These are phyloP conservation scores for Exutisphaerella laricina DNA, from an alignment of 2,329 filamentous ascomycete species.

Conservation along the genomic window DNA sequence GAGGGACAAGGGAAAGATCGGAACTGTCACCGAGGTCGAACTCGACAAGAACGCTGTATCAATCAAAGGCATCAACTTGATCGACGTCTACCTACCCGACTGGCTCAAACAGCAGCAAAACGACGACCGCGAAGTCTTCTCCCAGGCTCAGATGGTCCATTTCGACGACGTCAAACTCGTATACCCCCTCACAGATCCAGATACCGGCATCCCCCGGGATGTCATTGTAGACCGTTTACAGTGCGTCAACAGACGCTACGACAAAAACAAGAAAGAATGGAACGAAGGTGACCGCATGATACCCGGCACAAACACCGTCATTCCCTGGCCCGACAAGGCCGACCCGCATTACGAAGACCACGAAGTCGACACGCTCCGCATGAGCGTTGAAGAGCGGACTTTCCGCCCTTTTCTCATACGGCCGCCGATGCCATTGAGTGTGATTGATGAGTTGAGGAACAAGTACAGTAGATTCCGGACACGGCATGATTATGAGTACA, in stretches of 20 bases:
- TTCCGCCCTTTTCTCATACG: constrained; percentile 72
- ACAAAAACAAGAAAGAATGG: constrained; percentile 38
- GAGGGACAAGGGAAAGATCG: constrained; percentile 76
- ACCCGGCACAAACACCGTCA: constrained; percentile 63
- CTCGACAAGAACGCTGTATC: constrained; percentile 31
- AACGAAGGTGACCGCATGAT: constrained; percentile 46
- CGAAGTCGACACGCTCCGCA: constrained; percentile 65
- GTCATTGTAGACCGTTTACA: constrained; percentile 69
- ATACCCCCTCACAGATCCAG: constrained; percentile 62
- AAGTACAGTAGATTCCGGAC: constrained; percentile 77
- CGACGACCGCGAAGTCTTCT: constrained; percentile 30
- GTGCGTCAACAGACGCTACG: constrained; percentile 23
- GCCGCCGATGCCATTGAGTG: constrained; percentile 69
- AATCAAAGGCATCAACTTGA: constrained; percentile 38
- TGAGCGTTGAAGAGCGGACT: constrained; percentile 66
- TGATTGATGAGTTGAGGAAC: constrained; percentile 81
- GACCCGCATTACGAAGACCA: constrained; percentile 47
- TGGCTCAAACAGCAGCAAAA: constrained; percentile 39
- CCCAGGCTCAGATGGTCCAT: constrained; percentile 44
- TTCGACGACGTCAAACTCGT: constrained; percentile 74
- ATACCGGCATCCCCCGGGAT: constrained; percentile 62
- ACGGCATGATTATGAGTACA: constrained; percentile 69
- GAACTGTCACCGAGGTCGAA: constrained; percentile 56
- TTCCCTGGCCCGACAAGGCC: constrained; percentile 67
- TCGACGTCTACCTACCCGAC: constrained; percentile 39